phyloP scores from a whole-genome alignment of 345 rosid genomes.

The Excoecaria agallocha region DNA sequence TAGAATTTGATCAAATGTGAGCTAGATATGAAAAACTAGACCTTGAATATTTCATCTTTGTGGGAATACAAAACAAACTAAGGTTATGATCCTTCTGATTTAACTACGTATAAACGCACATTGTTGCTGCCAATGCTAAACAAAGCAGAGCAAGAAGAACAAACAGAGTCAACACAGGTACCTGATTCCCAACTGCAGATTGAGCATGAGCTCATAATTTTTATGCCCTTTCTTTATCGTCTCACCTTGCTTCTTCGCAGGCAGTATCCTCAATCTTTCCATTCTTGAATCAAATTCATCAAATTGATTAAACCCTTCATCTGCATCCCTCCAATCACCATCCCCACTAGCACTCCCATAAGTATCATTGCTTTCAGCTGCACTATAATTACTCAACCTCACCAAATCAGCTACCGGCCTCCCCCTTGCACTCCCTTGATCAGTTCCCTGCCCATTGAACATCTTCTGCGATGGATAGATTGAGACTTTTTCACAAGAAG shows the following conservation, averaged over 20 bases:
- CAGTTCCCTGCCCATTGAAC: slow-evolving; percentile 53
- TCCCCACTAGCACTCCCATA: slow-evolving; percentile 24
- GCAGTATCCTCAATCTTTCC: slow-evolving; percentile 45
- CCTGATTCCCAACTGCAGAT: slow-evolving; percentile 97
- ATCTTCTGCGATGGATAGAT: slow-evolving; percentile 80
- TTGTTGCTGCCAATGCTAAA: background rate
- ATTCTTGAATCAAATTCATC: slow-evolving; percentile 42
- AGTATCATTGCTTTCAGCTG: slow-evolving; percentile 27
- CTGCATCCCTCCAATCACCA: slow-evolving; percentile 37
- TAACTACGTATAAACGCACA: background rate
- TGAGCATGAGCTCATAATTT: slow-evolving; percentile 97
- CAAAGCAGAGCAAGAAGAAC: background rate
- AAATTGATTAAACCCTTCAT: slow-evolving; percentile 43
- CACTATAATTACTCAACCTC: slow-evolving; percentile 48
- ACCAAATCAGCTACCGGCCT: background rate
- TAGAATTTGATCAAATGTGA: background rate
- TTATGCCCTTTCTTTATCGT: slow-evolving; percentile 91
- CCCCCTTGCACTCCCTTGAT: slow-evolving; percentile 26
- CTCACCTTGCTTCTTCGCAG: slow-evolving; percentile 75
- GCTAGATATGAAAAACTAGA: background rate
- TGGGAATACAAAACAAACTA: background rate
- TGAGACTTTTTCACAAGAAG: slow-evolving; percentile 57
- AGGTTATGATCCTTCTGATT: background rate
- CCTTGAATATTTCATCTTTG: background rate
- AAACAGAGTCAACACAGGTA: slow-evolving; percentile 17